Base-by-base conservation (phyloP, 2,329 filamentous ascomycete genomes). In the Penicillium verrucosum region DNA sequence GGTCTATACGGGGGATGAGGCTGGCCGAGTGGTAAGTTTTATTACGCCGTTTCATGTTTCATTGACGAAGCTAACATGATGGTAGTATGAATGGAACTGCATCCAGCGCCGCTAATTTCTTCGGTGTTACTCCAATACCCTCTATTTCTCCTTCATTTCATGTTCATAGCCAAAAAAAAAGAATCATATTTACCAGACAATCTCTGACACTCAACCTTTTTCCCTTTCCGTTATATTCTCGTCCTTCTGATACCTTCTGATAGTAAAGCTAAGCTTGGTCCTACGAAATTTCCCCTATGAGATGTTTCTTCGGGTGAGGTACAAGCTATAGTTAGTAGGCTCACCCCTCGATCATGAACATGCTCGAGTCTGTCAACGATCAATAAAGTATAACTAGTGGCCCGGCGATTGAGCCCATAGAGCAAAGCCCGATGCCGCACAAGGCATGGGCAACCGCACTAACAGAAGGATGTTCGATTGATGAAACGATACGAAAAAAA, bases 1-100 rank as follows among this genome's bases (percentile, higher is more conserved):
- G 60, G 86, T 97, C 10, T 97, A 97, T 74, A 96, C 92, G 0
- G 94, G 93, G 3, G 94, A 97, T 77, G 94, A 97, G 62, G 89
- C 92, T 61, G 94, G 94, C 30, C 83, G 87, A 79, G 93, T 99
- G 75, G 90, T 94, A 70, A 84, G 87, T 56, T 40, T 47, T 23
- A 29, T 16, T 25, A 9, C 10, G 18, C 9, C 23, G 36, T 14
- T 41, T 9, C 11, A 16, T 34, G n/a, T 44, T 27, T 18, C 47
- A 34, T 18, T 32, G 34, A 29, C 37, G 18, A 34, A 37, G 51
- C 69, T 70, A 60, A 72, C 54, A 14, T 41, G 16, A 36, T 18
- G 18, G 30, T 65, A 83, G 81, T 83, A 82, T 64, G 81, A 84
- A 70, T 84, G 81, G 81, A 79, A 81, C 64, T 83, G 81, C 62